Base-by-base conservation (phyloP, 352 stramenopile genomes). In the Thraustochytrium striatum region DNA sequence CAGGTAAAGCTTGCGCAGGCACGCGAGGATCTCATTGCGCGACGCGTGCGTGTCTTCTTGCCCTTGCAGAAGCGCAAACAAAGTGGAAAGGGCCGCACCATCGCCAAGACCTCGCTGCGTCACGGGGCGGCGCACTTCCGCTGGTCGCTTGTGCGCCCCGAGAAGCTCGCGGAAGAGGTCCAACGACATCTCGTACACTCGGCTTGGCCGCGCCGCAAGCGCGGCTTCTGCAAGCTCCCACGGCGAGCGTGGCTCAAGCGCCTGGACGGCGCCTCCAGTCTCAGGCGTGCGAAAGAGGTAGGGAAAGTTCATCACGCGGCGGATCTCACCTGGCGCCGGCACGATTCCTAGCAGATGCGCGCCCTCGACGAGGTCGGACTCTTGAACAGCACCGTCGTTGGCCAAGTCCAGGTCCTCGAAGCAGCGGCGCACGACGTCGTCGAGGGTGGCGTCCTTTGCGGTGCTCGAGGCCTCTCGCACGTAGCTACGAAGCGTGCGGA, bases 371-470 rank as follows among this genome's bases (percentile, higher is more conserved):
- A 75, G 3, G 39, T 75, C 65, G 11, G 25, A 8, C 21, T 61
- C n/a, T 25, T 62, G 65, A n/a, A 75, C 25, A 44, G 52, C n/a
- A 25, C 65, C 65, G 36, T 75, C 65, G 21, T 61, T 7, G 21
- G 44, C 44, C 19, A 75, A 30, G 32, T 75, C 65, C 8, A 75
- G 35, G 2, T 75, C 65, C 25, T 75, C 65, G 50, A 75, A 75
- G 52, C 65, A 75, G 7, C 11, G 8, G 32, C 36, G 44, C 65
- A 70, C 2, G 61, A 75, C 30, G 16, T 38, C 28, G 13, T 11
- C 30, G 8, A 32, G 19, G 0, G 28, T 43, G 8, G 44, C 3
- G 5, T 30, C 41, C 25, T 58, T 38, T 30, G 32, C 44, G 1
- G 52, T n/a, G n/a, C n/a, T n/a, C n/a, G n/a, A 25, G 7, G 39